Base-by-base conservation (phyloP, 371 early-diverging fungal genomes). In the Batkoa obscura region DNA sequence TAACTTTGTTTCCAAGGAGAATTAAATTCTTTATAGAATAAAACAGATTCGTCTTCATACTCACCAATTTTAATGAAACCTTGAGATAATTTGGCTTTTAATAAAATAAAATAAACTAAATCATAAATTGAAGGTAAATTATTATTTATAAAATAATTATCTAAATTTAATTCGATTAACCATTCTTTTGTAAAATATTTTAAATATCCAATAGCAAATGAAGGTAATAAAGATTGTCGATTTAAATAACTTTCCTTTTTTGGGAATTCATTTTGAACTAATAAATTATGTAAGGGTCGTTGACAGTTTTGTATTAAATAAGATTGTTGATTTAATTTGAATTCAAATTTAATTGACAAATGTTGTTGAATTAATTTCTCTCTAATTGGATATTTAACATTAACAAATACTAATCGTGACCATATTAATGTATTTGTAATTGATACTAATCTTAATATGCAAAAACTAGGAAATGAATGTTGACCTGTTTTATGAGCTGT, bases 21-120 rank as follows among this genome's bases (percentile, higher is more conserved):
- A n/a, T n/a, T n/a, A n/a, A n/a, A n/a, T 3, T 76, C 37, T 58
- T 84, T 83, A 37, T 73, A 74, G 66, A 80, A 84, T 59, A 84
- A 77, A 33, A 80, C 77, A 9, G 73, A 66, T 15, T 69, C 64
- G 37, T 71, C 62, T 9, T 64, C 66, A 30, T 72, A 58, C 10
- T 71, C 73, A 0, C 77, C 72, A 0, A 81, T 65, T 6, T 77
- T 55, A 17, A 72, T 58, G 60, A 72, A 86, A 0, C 78, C 82
- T 50, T 84, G 76, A 17, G 73, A 69, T 30, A 78, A 47, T 30
- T 85, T 70, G 31, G 72, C 62, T 17, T 75, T 61, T 43, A 79
- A 78, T 0, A 88, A 59, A 50, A 72, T 68, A 37, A 76, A 72
- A 59, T 78, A 84, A 0, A 79, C 80, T 5, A 83, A 61, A 45